Evolutionary conservation across 225 moss, liverwort and hornwort species (phyloP).

Genomic region (Bryoerythrophyllum caledonicum): DNA sequence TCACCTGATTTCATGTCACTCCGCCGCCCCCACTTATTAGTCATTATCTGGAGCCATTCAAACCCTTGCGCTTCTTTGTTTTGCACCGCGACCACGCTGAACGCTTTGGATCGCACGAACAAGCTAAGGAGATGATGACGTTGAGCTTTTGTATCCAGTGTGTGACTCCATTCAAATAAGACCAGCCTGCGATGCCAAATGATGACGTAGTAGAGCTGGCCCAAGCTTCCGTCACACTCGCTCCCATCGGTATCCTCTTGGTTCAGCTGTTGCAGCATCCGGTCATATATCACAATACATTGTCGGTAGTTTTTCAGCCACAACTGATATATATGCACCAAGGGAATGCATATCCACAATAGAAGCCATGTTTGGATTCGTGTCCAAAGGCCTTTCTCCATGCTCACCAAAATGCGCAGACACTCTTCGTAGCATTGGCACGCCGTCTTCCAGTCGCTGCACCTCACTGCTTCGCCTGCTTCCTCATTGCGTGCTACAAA

Average conservation of each 20-base stretch:
- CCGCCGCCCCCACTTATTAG: conserved; percentile 25
- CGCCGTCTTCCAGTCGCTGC: conserved; percentile 8
- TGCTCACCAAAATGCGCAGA: conserved; percentile 4
- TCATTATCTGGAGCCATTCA: conserved; percentile 1
- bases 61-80: background rate
- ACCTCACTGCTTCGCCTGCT: background rate
- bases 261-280: conserved; percentile 25
- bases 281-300: conserved; percentile 20
- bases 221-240: background rate
- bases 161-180: conserved; percentile 41
- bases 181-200: conserved; percentile 42
- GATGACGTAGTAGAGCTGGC: conserved; percentile 13
- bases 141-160: conserved; percentile 15
- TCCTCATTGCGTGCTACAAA: background rate
- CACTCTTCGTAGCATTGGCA: conserved; percentile 18
- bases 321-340: conserved; percentile 27
- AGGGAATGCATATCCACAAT: conserved; percentile 32
- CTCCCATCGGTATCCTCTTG: background rate
- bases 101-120: conserved; percentile 28
- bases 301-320: conserved; percentile 20
- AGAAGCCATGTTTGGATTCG: conserved; percentile 21
- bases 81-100: conserved; percentile 10
- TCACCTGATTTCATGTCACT: background rate
- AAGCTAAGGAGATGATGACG: background rate
- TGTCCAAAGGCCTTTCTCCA: background rate